Evolutionary conservation across 1,284 basidiomycete genomes (phyloP).

Genomic region (Neonothopanus nambi): DNA sequence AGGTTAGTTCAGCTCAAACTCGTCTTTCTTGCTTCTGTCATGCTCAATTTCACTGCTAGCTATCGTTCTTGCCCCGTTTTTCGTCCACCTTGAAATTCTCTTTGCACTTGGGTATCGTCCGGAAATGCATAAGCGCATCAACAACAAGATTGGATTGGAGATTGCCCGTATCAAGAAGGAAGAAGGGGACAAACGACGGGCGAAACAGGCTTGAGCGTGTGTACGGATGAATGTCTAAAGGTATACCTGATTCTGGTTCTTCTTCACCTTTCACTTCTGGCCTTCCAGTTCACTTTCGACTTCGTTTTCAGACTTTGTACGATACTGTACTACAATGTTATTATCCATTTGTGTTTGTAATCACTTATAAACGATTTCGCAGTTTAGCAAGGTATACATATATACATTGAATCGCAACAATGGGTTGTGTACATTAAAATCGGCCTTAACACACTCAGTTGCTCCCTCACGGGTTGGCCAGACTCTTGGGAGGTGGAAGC

Average conservation of each 20-base stretch:
- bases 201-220: slow-evolving; percentile 17
- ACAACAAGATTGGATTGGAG: slow-evolving; percentile 69
- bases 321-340: background rate
- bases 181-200: slow-evolving; percentile 54
- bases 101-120: slow-evolving; percentile 77
- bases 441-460: background rate
- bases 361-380: background rate
- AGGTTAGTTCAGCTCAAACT: too few relatives aligned
- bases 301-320: background rate
- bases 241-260: too few relatives aligned
- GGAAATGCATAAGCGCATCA: slow-evolving; percentile 67
- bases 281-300: too few relatives aligned
- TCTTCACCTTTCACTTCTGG: too few relatives aligned
- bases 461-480: slow-evolving; percentile 34
- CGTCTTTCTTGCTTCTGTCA: slow-evolving; percentile 17
- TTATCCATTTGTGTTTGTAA: background rate
- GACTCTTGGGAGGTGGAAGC: slow-evolving; percentile 64
- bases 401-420: too few relatives aligned
- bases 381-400: too few relatives aligned
- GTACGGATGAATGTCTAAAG: too few relatives aligned
- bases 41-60: slow-evolving; percentile 45
- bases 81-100: slow-evolving; percentile 86
- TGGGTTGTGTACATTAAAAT: background rate
- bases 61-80: slow-evolving; percentile 88
- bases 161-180: slow-evolving; percentile 61